A percentile compares a stretch with the other conserved stretches of the same genome.
Conservation (phyloP, 148 eudicot genomes). For the Euryodendron excelsum region DNA sequence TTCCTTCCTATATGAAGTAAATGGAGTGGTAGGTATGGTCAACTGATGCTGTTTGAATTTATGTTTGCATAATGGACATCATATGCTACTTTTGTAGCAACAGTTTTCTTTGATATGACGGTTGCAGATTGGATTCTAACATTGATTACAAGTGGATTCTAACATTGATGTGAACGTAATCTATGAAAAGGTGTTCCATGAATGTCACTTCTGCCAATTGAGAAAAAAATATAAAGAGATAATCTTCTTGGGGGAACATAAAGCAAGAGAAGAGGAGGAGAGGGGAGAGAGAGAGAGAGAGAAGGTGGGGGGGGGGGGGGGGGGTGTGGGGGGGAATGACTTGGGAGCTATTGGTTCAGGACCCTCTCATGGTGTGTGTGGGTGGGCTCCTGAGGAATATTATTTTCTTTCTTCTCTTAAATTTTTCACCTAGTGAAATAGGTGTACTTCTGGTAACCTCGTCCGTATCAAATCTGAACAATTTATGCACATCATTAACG, state of each 20-base stretch:
- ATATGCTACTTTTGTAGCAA: not conserved
- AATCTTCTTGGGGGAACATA: not conserved
- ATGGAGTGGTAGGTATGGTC: not conserved
- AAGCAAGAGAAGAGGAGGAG: not conserved
- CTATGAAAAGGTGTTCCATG: not conserved
- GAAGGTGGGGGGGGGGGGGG: not conserved
- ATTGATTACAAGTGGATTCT: not conserved
- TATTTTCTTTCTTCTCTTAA: not conserved
- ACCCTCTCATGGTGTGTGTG: not conserved
- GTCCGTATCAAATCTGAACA: not conserved
- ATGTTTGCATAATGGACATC: not conserved
- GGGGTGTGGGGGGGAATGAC: not conserved
- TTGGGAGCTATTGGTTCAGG: not conserved
- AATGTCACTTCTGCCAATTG: not conserved
- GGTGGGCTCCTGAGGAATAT: not conserved
- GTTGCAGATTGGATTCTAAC: constrained; percentile 2
- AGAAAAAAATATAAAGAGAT: not conserved
- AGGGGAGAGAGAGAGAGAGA: too few relatives aligned
- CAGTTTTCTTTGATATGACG: not conserved
- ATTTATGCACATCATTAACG: not conserved
- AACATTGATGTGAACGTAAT: not conserved
- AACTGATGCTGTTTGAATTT: not conserved
- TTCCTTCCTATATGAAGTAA: not conserved
- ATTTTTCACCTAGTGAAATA: not conserved
- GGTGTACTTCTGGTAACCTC: not conserved